A percentile compares a stretch with the other conserved stretches of the same genome.
These are phyloP conservation scores for Fraxinus greggii DNA, from an alignment of 305 asterid species.

Conservation along the genomic window DNA sequence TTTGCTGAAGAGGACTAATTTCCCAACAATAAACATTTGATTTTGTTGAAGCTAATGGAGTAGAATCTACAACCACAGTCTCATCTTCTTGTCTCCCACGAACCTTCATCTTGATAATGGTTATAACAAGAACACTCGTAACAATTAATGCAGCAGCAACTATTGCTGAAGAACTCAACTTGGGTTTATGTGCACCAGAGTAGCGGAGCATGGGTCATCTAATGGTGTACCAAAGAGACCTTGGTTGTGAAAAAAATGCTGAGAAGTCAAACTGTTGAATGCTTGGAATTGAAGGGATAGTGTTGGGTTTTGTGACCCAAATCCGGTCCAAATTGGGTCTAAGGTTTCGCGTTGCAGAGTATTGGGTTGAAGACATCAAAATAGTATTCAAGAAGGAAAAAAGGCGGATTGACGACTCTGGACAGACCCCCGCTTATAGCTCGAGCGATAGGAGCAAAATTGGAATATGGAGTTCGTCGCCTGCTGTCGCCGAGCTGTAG, in stretches of 20 bases:
- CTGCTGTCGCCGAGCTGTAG: too few relatives aligned
- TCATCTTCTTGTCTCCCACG: conserved; percentile 55
- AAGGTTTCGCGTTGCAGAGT: too few relatives aligned
- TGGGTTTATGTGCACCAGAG: conserved; percentile 41
- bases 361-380: too few relatives aligned
- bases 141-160: conserved; percentile 69
- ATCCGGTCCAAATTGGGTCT: too few relatives aligned
- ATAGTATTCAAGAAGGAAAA: too few relatives aligned
- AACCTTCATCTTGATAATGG: conserved; percentile 62
- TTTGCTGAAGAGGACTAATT: conserved; percentile 75
- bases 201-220: conserved; percentile 36
- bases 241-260: conserved; percentile 60
- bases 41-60: conserved; percentile 58
- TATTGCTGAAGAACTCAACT: conserved; percentile 64
- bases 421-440: too few relatives aligned
- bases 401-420: too few relatives aligned
- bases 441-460: too few relatives aligned
- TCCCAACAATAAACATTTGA: conserved; percentile 68
- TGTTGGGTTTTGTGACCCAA: too few relatives aligned
- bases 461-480: too few relatives aligned
- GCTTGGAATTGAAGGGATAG: conserved; percentile 57
- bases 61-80: conserved; percentile 51
- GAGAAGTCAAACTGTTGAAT: conserved; percentile 55
- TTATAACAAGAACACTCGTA: conserved; percentile 61
- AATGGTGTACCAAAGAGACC: conserved; percentile 75